These are phyloP conservation scores for Xylaria polymorpha DNA, from an alignment of 2,329 filamentous ascomycete genomes.

Conservation along the genomic window DNA sequence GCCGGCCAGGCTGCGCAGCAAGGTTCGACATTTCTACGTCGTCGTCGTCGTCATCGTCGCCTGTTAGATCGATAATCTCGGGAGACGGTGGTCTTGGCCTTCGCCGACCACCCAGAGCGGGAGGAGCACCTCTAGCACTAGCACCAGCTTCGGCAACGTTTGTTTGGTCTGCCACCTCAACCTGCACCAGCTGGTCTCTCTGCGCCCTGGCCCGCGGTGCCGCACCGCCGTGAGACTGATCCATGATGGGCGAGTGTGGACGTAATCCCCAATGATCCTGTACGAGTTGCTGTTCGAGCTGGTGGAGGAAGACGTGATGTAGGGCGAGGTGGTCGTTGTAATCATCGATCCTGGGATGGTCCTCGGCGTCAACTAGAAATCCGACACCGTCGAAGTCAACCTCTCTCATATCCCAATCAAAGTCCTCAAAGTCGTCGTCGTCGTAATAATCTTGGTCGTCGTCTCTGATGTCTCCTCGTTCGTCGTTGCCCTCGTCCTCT, in stretches of 20 bases:
- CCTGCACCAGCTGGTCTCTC: constrained; percentile 44
- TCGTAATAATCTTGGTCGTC: constrained; percentile 17
- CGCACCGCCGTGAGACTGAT: constrained; percentile 9
- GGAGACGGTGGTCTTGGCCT: constrained; percentile 34
- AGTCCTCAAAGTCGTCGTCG: constrained; percentile 17
- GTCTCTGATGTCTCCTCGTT: constrained; percentile 19
- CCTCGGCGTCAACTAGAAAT: constrained; percentile 24
- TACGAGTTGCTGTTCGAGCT: constrained; percentile 28
- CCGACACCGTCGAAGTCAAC: constrained; percentile 25
- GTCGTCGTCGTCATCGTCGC: constrained; percentile 40
- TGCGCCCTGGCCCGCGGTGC: constrained; percentile 17
- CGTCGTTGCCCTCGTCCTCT: constrained; percentile 4
- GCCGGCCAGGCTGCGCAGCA: constrained; percentile 20
- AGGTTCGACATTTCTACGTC: constrained; percentile 17
- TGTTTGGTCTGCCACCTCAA: constrained; percentile 39
- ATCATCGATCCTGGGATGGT: constrained; percentile 38
- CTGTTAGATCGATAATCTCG: constrained; percentile 47
- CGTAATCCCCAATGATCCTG: constrained; percentile 25
- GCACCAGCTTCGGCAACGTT: constrained; percentile 13
- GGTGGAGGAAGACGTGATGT: constrained; percentile 27
- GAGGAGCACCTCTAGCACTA: background rate
- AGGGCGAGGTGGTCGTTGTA: constrained; percentile 17
- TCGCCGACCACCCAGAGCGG: constrained; percentile 7
- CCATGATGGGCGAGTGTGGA: constrained; percentile 22
- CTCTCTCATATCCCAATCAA: constrained; percentile 32